Evolutionary conservation across 2,329 filamentous ascomycete genomes (phyloP).

Genomic region (Colletotrichum tropicicola): DNA sequence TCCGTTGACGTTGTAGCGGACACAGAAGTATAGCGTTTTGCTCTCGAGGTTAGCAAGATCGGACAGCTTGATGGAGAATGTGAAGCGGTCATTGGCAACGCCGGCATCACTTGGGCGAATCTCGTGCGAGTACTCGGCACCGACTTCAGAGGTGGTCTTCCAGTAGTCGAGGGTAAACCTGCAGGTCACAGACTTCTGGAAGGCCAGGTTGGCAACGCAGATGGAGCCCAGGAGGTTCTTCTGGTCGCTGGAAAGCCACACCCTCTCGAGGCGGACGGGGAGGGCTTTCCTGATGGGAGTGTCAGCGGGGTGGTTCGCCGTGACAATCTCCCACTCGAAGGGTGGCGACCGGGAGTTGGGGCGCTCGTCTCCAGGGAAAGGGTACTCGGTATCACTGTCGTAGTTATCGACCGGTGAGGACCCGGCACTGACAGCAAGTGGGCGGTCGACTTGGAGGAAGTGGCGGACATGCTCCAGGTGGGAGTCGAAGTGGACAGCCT

Average conservation of each 20-base stretch:
- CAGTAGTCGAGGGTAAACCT: conserved; percentile 97
- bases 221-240: conserved; percentile 86
- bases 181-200: conserved; percentile 88
- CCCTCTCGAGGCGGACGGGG: conserved; percentile 83
- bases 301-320: conserved; percentile 72
- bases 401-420: conserved; percentile 91
- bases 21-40: conserved; percentile 92
- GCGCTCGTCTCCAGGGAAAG: conserved; percentile 71
- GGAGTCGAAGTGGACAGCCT: conserved; percentile 98
- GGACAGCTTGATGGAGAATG: conserved; percentile 91
- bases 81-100: conserved; percentile 85
- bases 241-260: conserved; percentile 89
- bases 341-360: conserved; percentile 53
- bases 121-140: conserved; percentile 82
- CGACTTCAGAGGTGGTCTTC: conserved; percentile 97
- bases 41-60: conserved; percentile 91
- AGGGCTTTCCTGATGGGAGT: conserved; percentile 67
- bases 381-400: conserved; percentile 89
- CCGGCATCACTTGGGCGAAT: conserved; percentile 46
- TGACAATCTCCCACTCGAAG: conserved; percentile 87
- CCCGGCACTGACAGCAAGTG: conserved; percentile 93
- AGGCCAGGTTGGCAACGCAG: conserved; percentile 87
- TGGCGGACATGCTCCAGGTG: conserved; percentile 96
- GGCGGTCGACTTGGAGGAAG: conserved; percentile 92
- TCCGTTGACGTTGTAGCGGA: conserved; percentile 86